These are phyloP conservation scores for Trametes pubescens DNA, from an alignment of 1,284 basidiomycete species.

Conservation along the genomic window DNA sequence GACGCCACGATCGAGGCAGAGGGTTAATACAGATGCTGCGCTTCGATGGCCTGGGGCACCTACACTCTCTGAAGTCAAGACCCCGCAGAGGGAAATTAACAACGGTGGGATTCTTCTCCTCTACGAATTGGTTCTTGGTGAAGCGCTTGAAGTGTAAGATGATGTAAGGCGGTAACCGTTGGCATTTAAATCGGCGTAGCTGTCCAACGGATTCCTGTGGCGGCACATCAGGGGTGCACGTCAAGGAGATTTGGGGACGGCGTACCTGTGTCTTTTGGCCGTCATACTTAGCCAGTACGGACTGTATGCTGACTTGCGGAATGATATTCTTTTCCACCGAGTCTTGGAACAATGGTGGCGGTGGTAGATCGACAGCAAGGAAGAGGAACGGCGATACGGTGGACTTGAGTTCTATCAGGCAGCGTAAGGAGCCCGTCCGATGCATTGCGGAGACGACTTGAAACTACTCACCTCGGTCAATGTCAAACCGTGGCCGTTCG, in stretches of 20 bases:
- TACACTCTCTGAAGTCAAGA: constrained; percentile 91
- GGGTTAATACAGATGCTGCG: constrained; percentile 1
- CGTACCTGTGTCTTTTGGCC: constrained; percentile 85
- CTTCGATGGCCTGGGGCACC: constrained; percentile 43
- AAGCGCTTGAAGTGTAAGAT: constrained; percentile 97
- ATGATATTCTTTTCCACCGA: constrained; percentile 97
- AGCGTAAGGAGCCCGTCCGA: constrained; percentile 16
- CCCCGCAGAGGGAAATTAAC: constrained; percentile 96
- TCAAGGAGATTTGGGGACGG: constrained; percentile 28
- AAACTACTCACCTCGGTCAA: constrained; percentile 77
- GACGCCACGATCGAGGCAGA: not conserved
- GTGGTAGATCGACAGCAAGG: constrained; percentile 94
- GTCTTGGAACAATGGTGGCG: constrained; percentile 97
- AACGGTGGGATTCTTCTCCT: constrained; percentile 99
- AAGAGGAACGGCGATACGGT: constrained; percentile 92
- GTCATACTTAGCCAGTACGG: constrained; percentile 96
- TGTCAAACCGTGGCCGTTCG: constrained; percentile 88
- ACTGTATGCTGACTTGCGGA: constrained; percentile 93
- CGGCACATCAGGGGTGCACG: constrained; percentile 27
- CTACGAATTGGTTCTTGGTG: constrained; percentile 97
- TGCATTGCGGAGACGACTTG: constrained; percentile 30
- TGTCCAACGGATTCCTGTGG: constrained; percentile 84
- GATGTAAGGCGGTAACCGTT: constrained; percentile 89
- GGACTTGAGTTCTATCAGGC: constrained; percentile 81
- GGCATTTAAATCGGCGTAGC: constrained; percentile 89